Conservation (phyloP, 2,329 filamentous ascomycete genomes). For the Ceratocystiopsis brevicomis region DNA sequence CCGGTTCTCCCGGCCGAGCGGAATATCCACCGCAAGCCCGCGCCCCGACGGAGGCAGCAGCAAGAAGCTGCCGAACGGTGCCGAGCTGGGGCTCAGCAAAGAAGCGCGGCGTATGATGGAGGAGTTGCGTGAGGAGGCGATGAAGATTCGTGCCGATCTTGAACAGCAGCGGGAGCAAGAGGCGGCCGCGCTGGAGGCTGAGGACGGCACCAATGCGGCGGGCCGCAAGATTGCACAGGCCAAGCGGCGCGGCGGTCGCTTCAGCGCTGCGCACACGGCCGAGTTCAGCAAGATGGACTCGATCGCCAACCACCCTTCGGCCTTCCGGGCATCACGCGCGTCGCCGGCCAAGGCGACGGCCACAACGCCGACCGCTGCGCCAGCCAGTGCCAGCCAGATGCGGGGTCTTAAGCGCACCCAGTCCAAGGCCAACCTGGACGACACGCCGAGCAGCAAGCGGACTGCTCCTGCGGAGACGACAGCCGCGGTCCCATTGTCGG, state of each 20-base stretch:
- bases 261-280: conserved; percentile 68
- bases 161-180: conserved; percentile 40
- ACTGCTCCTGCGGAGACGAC: background rate
- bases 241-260: conserved; percentile 60
- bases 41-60: conserved; percentile 8
- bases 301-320: conserved; percentile 69
- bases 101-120: conserved; percentile 42
- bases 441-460: conserved; percentile 24
- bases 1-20: conserved; percentile 28
- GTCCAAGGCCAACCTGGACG: conserved; percentile 42
- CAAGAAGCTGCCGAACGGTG: background rate
- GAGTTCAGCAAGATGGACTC: conserved; percentile 97
- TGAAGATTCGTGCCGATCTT: conserved; percentile 51
- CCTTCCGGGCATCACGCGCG: conserved; percentile 44
- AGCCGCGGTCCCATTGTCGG: conserved; percentile 6
- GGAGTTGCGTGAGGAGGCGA: conserved; percentile 53
- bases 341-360: conserved; percentile 24
- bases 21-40: no score
- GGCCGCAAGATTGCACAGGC: conserved; percentile 58
- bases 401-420: conserved; percentile 31
- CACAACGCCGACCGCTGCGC: background rate
- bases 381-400: conserved; percentile 2
- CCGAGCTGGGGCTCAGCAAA: conserved; percentile 34
- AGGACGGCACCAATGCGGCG: conserved; percentile 18
- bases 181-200: conserved; percentile 22